Evolutionary conservation across 345 rosid genomes (phyloP), one percentile per base, ranked within the genome.

Genomic region (Citropsis articulata): DNA sequence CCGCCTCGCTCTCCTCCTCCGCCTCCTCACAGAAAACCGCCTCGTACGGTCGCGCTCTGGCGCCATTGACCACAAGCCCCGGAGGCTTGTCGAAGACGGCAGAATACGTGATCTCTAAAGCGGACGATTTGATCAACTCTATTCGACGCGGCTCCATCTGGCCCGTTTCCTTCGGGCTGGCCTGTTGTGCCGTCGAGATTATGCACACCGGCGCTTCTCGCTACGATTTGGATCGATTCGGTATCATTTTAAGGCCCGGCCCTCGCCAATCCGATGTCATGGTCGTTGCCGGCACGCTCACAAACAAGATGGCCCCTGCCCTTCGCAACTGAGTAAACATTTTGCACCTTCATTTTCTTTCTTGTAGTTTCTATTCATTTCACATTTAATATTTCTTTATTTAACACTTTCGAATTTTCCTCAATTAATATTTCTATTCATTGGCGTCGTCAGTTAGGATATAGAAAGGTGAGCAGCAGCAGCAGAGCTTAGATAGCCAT

Each of bases 291-390:
- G 99, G 98, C 8, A 96, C 99, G 9, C 98, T 96, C 73, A 96
- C 99, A 80, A 96, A 96, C 71, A 96, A 96, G 90, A 94, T 96
- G 99, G 98, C 98, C 70, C 99, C 98, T 30, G 99, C 99, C 30
- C 97, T 96, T 73, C 94, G 99, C 88, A 94, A 86, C 97, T 93
- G 89, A 40, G 45, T 3, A 42, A 42, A 42, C 3, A 42, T 42
- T 64, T 89, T 59, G 18, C 60, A 31, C 0, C 40, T 13, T 10
- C 19, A 10, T 19, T 13, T 63, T 22, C 12, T 77, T 30, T 59
- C 2, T 42, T 67, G 69, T 77, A 77, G 76, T 82, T 78, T 50
- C 28, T 10, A 10, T 42, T 16, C 13, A 12, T 10, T 42, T 42
- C 48, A 2, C 45, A 8, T 40, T 40, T 40, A 40, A 8, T 40